phyloP scores from a whole-genome alignment of 225 moss, liverwort and hornwort species.

The Polytrichum formosum region DNA sequence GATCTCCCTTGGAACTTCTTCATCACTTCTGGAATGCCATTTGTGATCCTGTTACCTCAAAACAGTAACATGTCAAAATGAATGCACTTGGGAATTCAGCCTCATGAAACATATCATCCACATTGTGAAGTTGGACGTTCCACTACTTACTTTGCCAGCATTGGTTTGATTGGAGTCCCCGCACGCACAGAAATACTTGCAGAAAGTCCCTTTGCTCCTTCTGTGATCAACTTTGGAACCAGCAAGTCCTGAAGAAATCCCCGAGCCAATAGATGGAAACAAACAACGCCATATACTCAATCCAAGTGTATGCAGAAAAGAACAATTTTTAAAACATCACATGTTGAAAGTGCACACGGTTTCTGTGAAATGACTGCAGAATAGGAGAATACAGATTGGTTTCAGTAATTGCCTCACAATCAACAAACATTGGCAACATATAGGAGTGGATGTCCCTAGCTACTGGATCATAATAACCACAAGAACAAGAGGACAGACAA shows the following conservation, averaged over 20 bases:
- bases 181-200: constrained; percentile 59
- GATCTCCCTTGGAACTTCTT: constrained; percentile 73
- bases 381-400: no score
- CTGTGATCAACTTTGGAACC: constrained; percentile 72
- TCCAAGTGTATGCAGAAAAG: no score
- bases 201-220: constrained; percentile 60
- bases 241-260: constrained; percentile 67
- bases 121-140: constrained; percentile 2
- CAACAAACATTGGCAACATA: no score
- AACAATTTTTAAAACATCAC: no score
- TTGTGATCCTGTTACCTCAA: constrained; percentile 60
- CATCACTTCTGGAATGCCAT: constrained; percentile 81
- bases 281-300: no score
- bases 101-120: constrained; percentile 4
- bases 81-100: neutral
- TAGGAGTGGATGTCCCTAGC: no score
- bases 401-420: no score
- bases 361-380: no score
- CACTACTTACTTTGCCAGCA: constrained; percentile 86
- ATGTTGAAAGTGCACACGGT: no score
- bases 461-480: no score
- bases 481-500: no score
- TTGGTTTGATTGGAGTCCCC: constrained; percentile 93
- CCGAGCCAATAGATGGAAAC: neutral
- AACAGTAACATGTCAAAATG: constrained; percentile 7